Base-by-base conservation (phyloP, 495 filamentous ascomycete genomes). In the Rhizodiscina lignyota region DNA sequence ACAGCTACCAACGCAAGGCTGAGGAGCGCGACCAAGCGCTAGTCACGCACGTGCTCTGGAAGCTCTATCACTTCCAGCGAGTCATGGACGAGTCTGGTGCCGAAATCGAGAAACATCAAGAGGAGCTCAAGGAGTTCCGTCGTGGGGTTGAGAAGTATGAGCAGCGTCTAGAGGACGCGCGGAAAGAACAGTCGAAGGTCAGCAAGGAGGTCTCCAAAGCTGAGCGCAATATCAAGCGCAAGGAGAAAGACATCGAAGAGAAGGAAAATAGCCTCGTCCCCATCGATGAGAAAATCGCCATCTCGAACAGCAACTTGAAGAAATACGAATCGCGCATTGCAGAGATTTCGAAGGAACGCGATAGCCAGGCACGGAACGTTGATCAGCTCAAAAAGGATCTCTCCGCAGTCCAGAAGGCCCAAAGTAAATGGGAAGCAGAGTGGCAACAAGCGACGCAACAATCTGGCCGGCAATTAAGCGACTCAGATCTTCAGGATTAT, bases 21-120 rank as follows among this genome's bases (percentile, higher is more conserved):
- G 76, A 87, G 31, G 84, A 96, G 57, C 69, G 83, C 24, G 87
- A 96, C 53, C 72, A 84, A 36, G 91, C 89, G 8, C 79, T 93
- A 38, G 83, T 96, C 32, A 89, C 81, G 0, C 91, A 96, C 38
- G 84, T 93, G 24, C 60, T 96, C 10, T 96, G 89, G 87, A 96
- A 96, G 56, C 62, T 99, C 1, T 96, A 81, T 57, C 84, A 94
- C 54, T 92, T 93, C 54, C 89, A 99, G 54, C 75, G 74, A 19
- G 65, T 83, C 20, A 94, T 99, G 56, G 84, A 94, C 45, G 77
- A 82, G 30, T 94, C 89, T 22, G 83, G 76, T 44, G 79, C 74
- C 18, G 77, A 91, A 45, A 99, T 96, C 35, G 78, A 87, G 50
- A 81, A 78, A 44, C 83, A 96, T 50, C 91, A 99, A 42, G 83